Evolutionary conservation across 1,139 yeast species (phyloP), one percentile per base, ranked within the genome.

Genomic region (Saccharomyces hybrid): DNA sequence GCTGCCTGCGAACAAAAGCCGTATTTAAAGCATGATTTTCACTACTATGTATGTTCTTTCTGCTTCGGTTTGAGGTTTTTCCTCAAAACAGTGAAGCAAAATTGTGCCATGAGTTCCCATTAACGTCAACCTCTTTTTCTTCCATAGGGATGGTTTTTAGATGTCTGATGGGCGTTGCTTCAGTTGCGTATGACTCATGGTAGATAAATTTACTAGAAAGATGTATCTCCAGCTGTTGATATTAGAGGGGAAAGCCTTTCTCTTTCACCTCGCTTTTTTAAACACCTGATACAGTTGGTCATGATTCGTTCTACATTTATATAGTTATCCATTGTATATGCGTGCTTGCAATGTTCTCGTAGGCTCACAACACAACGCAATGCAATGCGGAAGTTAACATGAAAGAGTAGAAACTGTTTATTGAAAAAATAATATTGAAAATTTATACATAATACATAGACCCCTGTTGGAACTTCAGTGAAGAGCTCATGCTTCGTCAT

Each of bases 201-300:
- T 64, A 61, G 72, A 72, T 54, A 66, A 65, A 60, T 58, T 52
- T 66, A 61, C 50, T 46, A 54, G 73, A 64, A 68, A 64, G 68
- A 71, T 62, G 66, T 72, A 66, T 62, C 73, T 65, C 67, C 74
- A 64, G 66, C 72, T 67, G 64, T 66, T 67, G 71, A 68, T 56
- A 52, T 24, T 55, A 52, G 63, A 59, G 58, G 57, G 57, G 61
- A 55, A 58, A 60, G 67, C 67, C 63, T 65, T 67, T 67, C 60
- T 64, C 68, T 63, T 64, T 57, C 56, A 53, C 55, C 48, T 57
- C 63, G 58, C 55, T 49, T 50, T 49, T 51, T 32, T 29, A 42
- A 57, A 60, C 59, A 61, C 49, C 63, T 68, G 71, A 68, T 67
- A 64, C 66, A 65, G 61, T 66, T 68, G 71, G 71, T 68, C 71